Base-by-base conservation (phyloP, 2,329 filamentous ascomycete species). In the Monilinia laxa region DNA sequence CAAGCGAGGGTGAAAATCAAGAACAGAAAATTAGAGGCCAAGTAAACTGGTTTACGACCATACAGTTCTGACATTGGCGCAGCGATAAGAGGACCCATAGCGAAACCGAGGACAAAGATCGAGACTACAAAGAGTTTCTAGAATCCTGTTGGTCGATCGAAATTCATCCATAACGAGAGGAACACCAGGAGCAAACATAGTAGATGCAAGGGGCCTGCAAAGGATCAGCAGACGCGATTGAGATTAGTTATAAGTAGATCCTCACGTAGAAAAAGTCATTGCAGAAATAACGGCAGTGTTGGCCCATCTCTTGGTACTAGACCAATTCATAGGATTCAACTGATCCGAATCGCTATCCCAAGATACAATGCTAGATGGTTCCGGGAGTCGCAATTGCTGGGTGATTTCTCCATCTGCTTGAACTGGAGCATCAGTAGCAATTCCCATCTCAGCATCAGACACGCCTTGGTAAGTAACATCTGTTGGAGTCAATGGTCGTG, bases 311-410 rank as follows among this genome's bases (percentile, higher is more conserved):
- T 65, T 60, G 1, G 3, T 23, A 6, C 28, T 14, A 16, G 54
- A 74, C 76, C 79, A 84, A 67, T 82, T 82, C 55, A 78, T 76
- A 0, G 83, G 83, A 65, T 84, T 82, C 12, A 75, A 71, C 2
- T 72, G 73, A 67, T 81, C 79, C 67, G 73, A 71, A 11, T 70
- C 66, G 11, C 55, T 67, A 56, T 76, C 64, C 71, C 83, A 84
- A 25, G 82, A 75, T 92, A 95, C 0, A 92, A 96, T 64, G 96
- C 96, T 74, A 96, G 93, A 55, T 25, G 25, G n/a, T 5, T 53
- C 60, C 20, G 60, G 60, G 9, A 18, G n/a, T 54, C 31, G 35
- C n/a, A 53, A n/a, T 16, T 28, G 31, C 49, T n/a, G 28, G 1
- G 60, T 42, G 5, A 54, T 9, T 42, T 54, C 18, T 16, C 31